Evolutionary conservation across 164 flowering plant genomes (phyloP), one percentile per base, ranked within the genome.

Genomic region (Tetracentron sinense): DNA sequence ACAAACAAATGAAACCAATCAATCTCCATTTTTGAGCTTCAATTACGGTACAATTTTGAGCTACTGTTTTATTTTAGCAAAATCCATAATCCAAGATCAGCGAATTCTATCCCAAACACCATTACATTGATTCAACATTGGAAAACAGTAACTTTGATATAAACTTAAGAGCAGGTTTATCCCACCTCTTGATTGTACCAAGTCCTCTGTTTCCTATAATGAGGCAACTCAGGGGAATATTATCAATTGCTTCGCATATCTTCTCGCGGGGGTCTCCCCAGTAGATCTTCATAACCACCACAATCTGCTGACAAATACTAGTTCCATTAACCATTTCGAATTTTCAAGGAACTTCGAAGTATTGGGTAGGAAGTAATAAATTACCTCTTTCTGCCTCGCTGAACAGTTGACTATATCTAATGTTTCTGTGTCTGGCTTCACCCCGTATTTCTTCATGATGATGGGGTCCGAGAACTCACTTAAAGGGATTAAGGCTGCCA

Each of bases 181-280:
- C 54, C 16, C 35, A 83, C 98, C 97, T 86, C 75, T 86, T 83
- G 66, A 94, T 47, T 23, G 38, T 81, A 73, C 97, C 93, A 30
- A 94, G 95, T 16, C 98, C 98, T 74, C 98, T 78, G 78, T 79
- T 90, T 33, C 98, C 98, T 10, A 94, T 77, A 6, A 90, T 73
- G 48, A 93, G 75, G 76, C 83, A 79, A 72, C 78, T 82, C 26
- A 94, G 75, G 21, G 96, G 96, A 58, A 86, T 80, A 1, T 77
- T 73, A 55, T 89, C 91, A 60, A 94, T 69, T 0, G 97, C 88
- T 76, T 89, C 95, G 21, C 87, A 82, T 27, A 94, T 58, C 85
- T 85, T 94, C 77, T 89, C 97, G 0, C 98, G 85, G 16, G 98
- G 64, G 81, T 94, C 98, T 30, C 98, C 97, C 98, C 97, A 94